Conservation (phyloP, 2,329 filamentous ascomycete species). For the Ophiocordyceps camponoti-saundersi region DNA sequence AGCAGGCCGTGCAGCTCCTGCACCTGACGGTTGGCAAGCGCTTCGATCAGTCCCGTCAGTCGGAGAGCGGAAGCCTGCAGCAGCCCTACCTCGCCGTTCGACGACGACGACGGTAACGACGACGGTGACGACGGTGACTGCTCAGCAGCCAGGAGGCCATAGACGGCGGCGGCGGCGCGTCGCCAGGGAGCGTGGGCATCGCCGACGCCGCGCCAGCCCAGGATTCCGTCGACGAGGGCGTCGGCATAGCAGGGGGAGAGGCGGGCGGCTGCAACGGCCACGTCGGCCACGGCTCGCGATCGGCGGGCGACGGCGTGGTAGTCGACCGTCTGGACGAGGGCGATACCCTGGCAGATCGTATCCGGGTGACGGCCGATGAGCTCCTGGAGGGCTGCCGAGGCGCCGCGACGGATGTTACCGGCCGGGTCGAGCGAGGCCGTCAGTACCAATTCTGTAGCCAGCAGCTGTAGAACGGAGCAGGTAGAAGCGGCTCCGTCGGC, state of each 20-base stretch:
- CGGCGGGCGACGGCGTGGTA: slow-evolving; percentile 88
- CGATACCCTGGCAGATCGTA: slow-evolving; percentile 63
- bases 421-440: slow-evolving; percentile 75
- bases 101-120: slow-evolving; percentile 6
- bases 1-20: slow-evolving; percentile 55
- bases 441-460: slow-evolving; percentile 68
- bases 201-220: slow-evolving; percentile 79
- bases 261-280: slow-evolving; percentile 51
- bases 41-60: slow-evolving; percentile 25
- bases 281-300: slow-evolving; percentile 62
- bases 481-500: slow-evolving; percentile 6
- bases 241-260: slow-evolving; percentile 53
- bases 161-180: slow-evolving; percentile 50
- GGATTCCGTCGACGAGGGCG: slow-evolving; percentile 50
- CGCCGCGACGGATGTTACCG: slow-evolving; percentile 83
- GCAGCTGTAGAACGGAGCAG: slow-evolving; percentile 47
- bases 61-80: slow-evolving; percentile 19
- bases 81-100: slow-evolving; percentile 6
- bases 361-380: slow-evolving; percentile 86
- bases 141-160: slow-evolving; percentile 40
- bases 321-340: slow-evolving; percentile 76
- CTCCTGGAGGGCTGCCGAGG: slow-evolving; percentile 87
- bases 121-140: slow-evolving; percentile 9
- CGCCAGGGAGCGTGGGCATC: slow-evolving; percentile 62
- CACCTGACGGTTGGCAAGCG: slow-evolving; percentile 36